Conservation (phyloP, 257 asterid genomes). For the Voacanga thouarsii region DNA sequence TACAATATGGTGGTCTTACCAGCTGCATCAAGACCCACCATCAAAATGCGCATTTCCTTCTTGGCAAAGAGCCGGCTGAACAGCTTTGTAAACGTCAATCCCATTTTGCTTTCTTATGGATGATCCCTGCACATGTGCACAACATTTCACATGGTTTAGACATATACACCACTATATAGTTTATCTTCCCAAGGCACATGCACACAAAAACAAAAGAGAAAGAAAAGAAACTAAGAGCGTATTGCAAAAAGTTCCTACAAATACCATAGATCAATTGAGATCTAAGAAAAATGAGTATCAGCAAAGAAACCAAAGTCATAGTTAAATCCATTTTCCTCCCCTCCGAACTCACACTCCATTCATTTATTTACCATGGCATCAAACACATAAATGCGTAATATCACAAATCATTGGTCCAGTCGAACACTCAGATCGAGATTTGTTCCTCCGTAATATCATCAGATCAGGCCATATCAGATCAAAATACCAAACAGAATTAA, state of each 20-base stretch:
- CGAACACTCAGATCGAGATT: conserved; percentile 3
- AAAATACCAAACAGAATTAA: not conserved
- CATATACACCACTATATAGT: not conserved
- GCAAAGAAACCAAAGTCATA: not conserved
- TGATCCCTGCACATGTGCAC: conserved; percentile 28
- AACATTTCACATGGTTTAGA: not conserved
- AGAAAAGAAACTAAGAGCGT: too few species aligned
- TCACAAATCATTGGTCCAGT: conserved; percentile 3
- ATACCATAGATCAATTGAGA: not conserved
- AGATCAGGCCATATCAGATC: conserved; percentile 22
- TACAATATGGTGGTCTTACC: conserved; percentile 94
- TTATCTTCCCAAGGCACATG: not conserved
- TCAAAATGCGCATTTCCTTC: conserved; percentile 87
- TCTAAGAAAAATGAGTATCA: not conserved
- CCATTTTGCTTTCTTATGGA: conserved; percentile 51
- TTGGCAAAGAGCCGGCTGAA: conserved; percentile 88
- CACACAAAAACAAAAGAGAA: not conserved
- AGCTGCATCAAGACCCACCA: conserved; percentile 97
- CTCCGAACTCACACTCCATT: not conserved
- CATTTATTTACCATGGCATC: not conserved
- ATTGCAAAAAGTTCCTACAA: not conserved
- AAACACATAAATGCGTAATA: not conserved
- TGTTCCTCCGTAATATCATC: conserved; percentile 7
- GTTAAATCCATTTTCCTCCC: not conserved
- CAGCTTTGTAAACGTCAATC: conserved; percentile 74